Evolutionary conservation across 2,329 filamentous ascomycete genomes (phyloP).

Genomic region (Paracoccidioides brasiliensis): DNA sequence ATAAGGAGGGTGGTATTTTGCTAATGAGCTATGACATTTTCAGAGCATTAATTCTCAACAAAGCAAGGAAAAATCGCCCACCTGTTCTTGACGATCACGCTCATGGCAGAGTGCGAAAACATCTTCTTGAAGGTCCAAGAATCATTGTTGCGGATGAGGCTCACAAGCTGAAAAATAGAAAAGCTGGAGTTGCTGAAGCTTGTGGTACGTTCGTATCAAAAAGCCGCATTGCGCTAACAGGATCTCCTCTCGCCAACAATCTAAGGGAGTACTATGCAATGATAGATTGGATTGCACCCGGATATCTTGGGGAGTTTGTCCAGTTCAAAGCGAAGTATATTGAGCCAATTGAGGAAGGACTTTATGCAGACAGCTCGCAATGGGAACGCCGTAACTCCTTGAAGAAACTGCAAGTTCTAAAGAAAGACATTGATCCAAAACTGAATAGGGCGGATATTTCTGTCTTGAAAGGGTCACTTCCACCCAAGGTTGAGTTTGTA

Average conservation of each 20-base stretch:
- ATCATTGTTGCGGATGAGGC: conserved; percentile 79
- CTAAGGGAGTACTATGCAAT: conserved; percentile 75
- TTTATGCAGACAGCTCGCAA: conserved; percentile 50
- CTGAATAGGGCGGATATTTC: conserved; percentile 62
- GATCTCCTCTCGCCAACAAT: conserved; percentile 74
- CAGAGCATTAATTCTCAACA: conserved; percentile 30
- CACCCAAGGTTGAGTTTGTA: conserved; percentile 68
- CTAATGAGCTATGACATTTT: conserved; percentile 65
- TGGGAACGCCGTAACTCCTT: conserved; percentile 46
- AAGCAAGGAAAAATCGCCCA: conserved; percentile 15
- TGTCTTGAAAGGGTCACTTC: conserved; percentile 53
- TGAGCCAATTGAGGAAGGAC: conserved; percentile 58
- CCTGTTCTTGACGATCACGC: conserved; percentile 22
- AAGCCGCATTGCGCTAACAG: conserved; percentile 70
- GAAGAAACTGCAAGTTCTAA: conserved; percentile 57
- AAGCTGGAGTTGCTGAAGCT: conserved; percentile 39
- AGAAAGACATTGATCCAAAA: conserved; percentile 60
- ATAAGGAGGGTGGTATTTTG: conserved; percentile 54
- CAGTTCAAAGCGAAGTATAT: conserved; percentile 63
- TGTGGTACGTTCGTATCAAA: conserved; percentile 50
- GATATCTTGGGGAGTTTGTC: conserved; percentile 53
- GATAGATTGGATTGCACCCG: conserved; percentile 74
- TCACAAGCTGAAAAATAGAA: conserved; percentile 59
- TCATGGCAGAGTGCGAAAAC: conserved; percentile 29
- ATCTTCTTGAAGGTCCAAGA: conserved; percentile 49